Base-by-base conservation (phyloP, 225 moss, liverwort and hornwort genomes). In the Asterella californica region DNA sequence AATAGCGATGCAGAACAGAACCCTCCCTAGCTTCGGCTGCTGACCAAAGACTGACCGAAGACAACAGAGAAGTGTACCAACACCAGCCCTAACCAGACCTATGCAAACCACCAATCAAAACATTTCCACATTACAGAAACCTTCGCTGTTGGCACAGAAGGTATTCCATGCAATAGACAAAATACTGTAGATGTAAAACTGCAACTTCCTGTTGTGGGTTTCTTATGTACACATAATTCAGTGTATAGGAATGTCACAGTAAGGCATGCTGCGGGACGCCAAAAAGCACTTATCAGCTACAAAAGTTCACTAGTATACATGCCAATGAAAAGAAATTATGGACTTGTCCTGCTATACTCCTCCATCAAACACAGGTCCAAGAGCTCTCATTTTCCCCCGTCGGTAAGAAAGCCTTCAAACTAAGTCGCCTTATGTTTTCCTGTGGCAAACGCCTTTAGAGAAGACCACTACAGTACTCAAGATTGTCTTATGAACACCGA, bases 301-400 rank as follows among this genome's bases (percentile, higher is more conserved):
- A 33, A 74, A 73, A 49, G 33, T 74, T 74, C 32, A 74, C 33
- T 74, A 74, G 49, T 74, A 52, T 74, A 74, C 74, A 74, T n/a
- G 14, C 30, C 32, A 47, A 27, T 71, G 47, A 46, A 6, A n/a
- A 70, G 24, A 45, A 24, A 12, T 46, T 65, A 12, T 65, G 65
- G 15, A 65, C 46, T 71, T 71, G 46, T 47, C 46, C 48, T 24
- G 71, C 47, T 12, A 47, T 71, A 46, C 45, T 71, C 47, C 71
- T 65, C 9, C 71, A 38, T n/a, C 71, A 24, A 71, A 71, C 71
- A 71, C 47, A 46, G 25, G 46, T 27, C 71, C n/a, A 71, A 47
- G 47, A 48, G 71, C 38, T 66, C 2, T 32, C 15, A 69, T 69
- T 32, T 15, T 42, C 37, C 15, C 68, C 36, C 68, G 21, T 69